These are phyloP conservation scores for Penstemon eatonii DNA, from an alignment of 257 asterid genomes.

Conservation along the genomic window DNA sequence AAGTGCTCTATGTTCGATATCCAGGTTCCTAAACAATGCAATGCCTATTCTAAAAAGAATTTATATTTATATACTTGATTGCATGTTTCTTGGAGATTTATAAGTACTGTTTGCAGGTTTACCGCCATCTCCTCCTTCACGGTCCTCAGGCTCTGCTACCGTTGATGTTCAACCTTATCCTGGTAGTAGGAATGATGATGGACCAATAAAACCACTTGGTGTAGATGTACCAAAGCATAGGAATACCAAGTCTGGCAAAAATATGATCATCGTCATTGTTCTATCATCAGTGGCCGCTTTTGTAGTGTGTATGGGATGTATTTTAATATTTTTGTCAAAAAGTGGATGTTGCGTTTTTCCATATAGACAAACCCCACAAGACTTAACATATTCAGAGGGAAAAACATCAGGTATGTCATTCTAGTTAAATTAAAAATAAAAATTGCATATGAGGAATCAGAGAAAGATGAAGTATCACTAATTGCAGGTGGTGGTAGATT, in stretches of 20 bases:
- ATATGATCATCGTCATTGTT: constrained; percentile 49
- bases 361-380: constrained; percentile 34
- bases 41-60: not conserved
- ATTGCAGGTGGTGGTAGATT: constrained; percentile 53
- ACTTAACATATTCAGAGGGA: constrained; percentile 35
- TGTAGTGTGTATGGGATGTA: constrained; percentile 57
- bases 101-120: constrained; percentile 50
- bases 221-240: constrained; percentile 60
- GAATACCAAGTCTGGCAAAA: constrained; percentile 44
- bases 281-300: constrained; percentile 69
- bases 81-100: constrained; percentile 23
- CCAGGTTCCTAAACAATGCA: constrained; percentile 55
- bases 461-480: constrained; percentile 5
- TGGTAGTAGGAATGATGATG: constrained; percentile 41
- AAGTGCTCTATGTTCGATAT: constrained; percentile 72
- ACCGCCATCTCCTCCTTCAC: constrained; percentile 87
- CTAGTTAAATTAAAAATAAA: not conserved
- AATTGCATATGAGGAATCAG: not conserved
- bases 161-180: constrained; percentile 49
- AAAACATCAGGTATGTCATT: constrained; percentile 54
- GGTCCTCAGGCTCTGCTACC: constrained; percentile 45
- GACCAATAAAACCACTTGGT: constrained; percentile 72
- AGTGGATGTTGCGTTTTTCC: constrained; percentile 30
- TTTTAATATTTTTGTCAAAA: constrained; percentile 58
- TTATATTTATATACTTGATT: not conserved